Percentiles rank a stretch among this genome's conserved stretches.
Conservation (phyloP, 164 flowering plant genomes). For the Aristolochia contorta region DNA sequence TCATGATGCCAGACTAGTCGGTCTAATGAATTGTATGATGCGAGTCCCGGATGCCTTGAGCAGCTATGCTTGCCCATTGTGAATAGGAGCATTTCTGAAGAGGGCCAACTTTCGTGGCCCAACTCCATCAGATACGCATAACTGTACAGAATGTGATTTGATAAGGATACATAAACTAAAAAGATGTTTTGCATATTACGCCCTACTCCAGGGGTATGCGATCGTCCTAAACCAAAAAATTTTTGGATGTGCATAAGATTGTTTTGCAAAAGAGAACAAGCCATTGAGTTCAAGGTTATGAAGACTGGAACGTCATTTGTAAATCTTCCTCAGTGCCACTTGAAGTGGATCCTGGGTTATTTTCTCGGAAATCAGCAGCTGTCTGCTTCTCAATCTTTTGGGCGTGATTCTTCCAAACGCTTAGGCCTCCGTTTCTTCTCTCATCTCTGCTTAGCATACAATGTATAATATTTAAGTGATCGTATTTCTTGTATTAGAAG, state of each 20-base stretch:
- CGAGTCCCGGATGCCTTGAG: neutral
- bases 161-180: neutral
- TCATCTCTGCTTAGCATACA: no score
- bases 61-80: neutral
- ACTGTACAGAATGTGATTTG: conserved; percentile 3
- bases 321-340: no score
- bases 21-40: neutral
- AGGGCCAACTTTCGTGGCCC: neutral
- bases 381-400: no score
- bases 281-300: neutral
- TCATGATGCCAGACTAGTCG: neutral
- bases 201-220: neutral
- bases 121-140: neutral
- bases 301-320: neutral
- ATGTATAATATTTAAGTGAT: no score
- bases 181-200: neutral
- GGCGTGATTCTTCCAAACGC: no score
- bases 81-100: neutral
- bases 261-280: neutral
- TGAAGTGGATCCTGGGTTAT: no score
- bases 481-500: no score
- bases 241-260: conserved; percentile 4
- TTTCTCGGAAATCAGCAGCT: no score
- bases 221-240: neutral
- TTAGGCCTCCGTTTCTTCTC: no score